phyloP scores from a whole-genome alignment of 163 green algal species.

The Scenedesmus sp. region DNA sequence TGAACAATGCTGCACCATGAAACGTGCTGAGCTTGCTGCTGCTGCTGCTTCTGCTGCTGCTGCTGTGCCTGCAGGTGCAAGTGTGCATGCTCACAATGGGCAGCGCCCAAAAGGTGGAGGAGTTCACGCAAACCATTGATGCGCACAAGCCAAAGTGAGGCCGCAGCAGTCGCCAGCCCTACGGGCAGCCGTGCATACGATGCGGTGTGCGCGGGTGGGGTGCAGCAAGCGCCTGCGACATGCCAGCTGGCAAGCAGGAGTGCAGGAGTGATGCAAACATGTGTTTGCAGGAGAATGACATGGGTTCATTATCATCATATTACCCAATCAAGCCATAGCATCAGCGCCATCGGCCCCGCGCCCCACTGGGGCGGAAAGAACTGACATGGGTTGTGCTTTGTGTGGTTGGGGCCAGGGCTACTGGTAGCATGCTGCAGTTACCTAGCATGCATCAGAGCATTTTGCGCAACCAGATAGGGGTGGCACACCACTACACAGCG shows the following conservation, averaged over 20 bases:
- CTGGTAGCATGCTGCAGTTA: too few relatives aligned
- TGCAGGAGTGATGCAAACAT: too few relatives aligned
- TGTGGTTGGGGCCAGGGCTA: not conserved
- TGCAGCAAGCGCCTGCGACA: too few relatives aligned
- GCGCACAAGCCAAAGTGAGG: slow-evolving; percentile 33
- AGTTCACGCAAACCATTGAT: slow-evolving; percentile 20
- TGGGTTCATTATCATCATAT: too few relatives aligned
- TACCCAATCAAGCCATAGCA: too few relatives aligned
- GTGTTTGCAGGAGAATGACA: too few relatives aligned
- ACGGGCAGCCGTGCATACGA: not conserved
- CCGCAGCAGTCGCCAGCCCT: not conserved
- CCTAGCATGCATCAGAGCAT: too few relatives aligned
- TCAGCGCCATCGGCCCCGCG: too few relatives aligned
- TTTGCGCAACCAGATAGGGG: too few relatives aligned
- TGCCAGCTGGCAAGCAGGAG: too few relatives aligned
- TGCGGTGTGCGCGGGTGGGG: not conserved
- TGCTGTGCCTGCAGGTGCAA: slow-evolving; percentile 23
- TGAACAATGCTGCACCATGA: not conserved
- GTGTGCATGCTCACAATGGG: slow-evolving; percentile 25
- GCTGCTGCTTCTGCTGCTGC: not conserved
- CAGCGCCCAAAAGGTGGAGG: slow-evolving; percentile 22
- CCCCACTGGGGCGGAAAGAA: not conserved
- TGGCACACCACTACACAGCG: too few relatives aligned
- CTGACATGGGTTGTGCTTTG: not conserved
- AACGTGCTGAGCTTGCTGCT: not conserved